Evolutionary conservation across 2,329 filamentous ascomycete genomes (phyloP).

Genomic region (Ambrosiella beaveri): DNA sequence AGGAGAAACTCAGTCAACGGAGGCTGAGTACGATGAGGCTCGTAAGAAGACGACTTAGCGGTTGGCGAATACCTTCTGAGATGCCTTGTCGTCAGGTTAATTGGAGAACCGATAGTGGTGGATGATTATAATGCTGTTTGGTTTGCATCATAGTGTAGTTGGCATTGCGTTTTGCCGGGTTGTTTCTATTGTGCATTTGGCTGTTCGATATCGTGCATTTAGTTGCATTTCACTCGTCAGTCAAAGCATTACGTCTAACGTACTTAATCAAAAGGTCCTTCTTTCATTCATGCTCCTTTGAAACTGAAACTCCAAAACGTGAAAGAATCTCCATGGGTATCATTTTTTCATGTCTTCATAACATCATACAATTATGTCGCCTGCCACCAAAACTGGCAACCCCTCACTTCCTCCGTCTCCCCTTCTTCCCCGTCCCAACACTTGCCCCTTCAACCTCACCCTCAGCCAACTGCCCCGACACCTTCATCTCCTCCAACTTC

Average conservation of each 20-base stretch:
- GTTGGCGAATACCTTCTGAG: not conserved
- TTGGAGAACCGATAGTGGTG: too few relatives aligned
- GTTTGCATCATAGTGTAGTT: not conserved
- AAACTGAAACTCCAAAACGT: not conserved
- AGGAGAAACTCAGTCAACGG: conserved; percentile 23
- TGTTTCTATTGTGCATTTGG: not conserved
- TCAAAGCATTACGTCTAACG: not conserved
- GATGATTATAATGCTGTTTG: too few relatives aligned
- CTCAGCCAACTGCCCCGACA: not conserved
- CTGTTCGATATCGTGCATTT: not conserved
- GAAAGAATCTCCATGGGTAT: not conserved
- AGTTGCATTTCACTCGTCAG: not conserved
- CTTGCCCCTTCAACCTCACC: not conserved
- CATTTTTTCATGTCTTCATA: too few relatives aligned
- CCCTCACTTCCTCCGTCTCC: not conserved
- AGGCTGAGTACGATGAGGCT: conserved; percentile 26
- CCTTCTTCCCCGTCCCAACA: not conserved
- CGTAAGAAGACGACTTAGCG: conserved; percentile 22
- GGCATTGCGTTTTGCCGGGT: not conserved
- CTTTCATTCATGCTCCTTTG: not conserved
- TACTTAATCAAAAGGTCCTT: not conserved
- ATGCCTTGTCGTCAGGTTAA: too few relatives aligned
- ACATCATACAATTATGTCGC: too few relatives aligned
- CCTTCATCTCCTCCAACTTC: not conserved
- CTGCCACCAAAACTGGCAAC: too few relatives aligned